Evolutionary conservation across 2,329 filamentous ascomycete genomes (phyloP).

Genomic region (Diaporthe amygdali): DNA sequence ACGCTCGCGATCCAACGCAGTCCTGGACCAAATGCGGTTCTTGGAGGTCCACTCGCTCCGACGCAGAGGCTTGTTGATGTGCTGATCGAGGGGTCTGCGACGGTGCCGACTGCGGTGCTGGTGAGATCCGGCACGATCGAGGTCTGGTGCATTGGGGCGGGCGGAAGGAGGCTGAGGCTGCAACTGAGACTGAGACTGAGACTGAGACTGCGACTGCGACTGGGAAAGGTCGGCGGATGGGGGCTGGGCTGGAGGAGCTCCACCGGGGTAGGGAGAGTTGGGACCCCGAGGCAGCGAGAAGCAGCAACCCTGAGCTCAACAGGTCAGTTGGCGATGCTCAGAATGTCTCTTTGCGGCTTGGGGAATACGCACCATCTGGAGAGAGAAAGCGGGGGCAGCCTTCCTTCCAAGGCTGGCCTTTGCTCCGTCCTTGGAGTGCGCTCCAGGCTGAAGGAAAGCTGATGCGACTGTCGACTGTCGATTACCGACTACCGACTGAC

Average conservation of each 20-base stretch:
- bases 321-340: neutral
- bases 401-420: neutral
- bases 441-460: neutral
- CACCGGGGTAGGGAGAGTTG: slow-evolving; percentile 60
- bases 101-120: slow-evolving; percentile 39
- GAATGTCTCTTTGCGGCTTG: neutral
- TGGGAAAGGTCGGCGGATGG: neutral
- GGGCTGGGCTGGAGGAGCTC: slow-evolving; percentile 28
- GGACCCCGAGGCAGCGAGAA: slow-evolving; percentile 57
- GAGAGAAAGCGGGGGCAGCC: neutral
- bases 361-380: slow-evolving; percentile 2
- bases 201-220: neutral
- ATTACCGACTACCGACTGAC: neutral
- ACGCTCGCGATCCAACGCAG: slow-evolving; percentile 72
- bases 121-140: slow-evolving; percentile 25
- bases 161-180: neutral
- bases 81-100: slow-evolving; percentile 58
- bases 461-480: neutral
- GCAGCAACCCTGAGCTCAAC: slow-evolving; percentile 58
- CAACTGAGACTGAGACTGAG: neutral
- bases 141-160: slow-evolving; percentile 28
- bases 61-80: slow-evolving; percentile 73
- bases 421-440: neutral
- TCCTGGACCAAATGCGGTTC: slow-evolving; percentile 71
- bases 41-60: slow-evolving; percentile 70